A percentile compares a stretch with the other conserved stretches of the same genome.
phyloP scores from a whole-genome alignment of 345 rosid genomes.

The Syzygium aqueum region DNA sequence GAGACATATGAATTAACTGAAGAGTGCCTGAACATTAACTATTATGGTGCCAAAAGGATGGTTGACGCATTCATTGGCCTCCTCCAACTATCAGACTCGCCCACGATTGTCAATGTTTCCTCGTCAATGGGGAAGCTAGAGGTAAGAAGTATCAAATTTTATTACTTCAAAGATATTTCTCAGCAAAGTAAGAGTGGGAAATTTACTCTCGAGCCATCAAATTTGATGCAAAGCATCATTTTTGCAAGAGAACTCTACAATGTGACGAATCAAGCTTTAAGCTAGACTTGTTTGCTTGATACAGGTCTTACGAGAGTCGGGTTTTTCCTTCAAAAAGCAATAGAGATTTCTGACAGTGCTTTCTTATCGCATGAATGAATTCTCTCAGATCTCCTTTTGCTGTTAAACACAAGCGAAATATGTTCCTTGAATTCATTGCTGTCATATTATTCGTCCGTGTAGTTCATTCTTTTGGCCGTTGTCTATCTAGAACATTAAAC shows the following conservation, averaged over 20 bases:
- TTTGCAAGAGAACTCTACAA: not conserved
- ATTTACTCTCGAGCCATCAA: no score
- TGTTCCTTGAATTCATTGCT: not conserved
- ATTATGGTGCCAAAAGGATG: slow-evolving; percentile 40
- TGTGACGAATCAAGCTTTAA: not conserved
- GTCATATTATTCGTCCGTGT: not conserved
- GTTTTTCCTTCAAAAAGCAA: not conserved
- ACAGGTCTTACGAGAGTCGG: not conserved
- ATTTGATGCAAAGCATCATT: not conserved
- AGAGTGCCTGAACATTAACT: slow-evolving; percentile 33
- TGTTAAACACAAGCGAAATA: not conserved
- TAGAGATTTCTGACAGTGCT: not conserved
- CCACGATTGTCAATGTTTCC: slow-evolving; percentile 41
- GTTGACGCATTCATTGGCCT: slow-evolving; percentile 33
- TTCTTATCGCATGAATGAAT: not conserved
- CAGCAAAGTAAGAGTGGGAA: not conserved
- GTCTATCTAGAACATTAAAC: not conserved
- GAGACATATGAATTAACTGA: slow-evolving; percentile 21
- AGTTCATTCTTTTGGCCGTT: not conserved
- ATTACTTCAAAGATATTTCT: no score
- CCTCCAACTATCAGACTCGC: slow-evolving; percentile 32
- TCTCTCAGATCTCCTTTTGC: not conserved
- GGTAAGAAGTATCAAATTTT: slow-evolving; percentile 8
- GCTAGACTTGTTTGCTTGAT: not conserved
- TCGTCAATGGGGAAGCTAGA: slow-evolving; percentile 24